Conservation (phyloP, 352 stramenopile species). For the Globisporangium orthogonon region DNA sequence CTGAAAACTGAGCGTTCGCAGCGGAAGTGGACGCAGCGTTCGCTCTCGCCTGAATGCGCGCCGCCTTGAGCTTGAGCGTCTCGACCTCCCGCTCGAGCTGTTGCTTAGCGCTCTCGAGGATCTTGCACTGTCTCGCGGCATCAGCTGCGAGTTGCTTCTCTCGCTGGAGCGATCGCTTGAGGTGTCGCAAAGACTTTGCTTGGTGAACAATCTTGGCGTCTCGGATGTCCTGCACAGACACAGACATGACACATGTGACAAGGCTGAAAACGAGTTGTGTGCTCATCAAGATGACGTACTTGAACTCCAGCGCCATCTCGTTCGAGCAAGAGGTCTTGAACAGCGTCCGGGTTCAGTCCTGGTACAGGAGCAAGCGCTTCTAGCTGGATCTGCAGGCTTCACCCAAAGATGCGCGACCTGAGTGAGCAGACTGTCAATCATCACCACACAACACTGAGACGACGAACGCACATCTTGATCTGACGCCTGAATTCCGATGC, state of each 20-base stretch:
- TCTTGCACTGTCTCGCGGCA: constrained; percentile 32
- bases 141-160: constrained; percentile 49
- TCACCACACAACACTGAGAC: neutral
- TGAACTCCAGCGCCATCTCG: constrained; percentile 46
- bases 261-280: neutral
- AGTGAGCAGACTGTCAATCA: neutral
- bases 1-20: neutral
- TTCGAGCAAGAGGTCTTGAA: constrained; percentile 61
- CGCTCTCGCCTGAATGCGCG: constrained; percentile 40
- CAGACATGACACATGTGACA: neutral
- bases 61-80: constrained; percentile 48
- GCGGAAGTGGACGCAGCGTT: constrained; percentile 17
- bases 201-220: constrained; percentile 78
- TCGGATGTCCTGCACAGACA: constrained; percentile 43
- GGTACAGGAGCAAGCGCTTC: constrained; percentile 61
- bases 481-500: constrained; percentile 45
- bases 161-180: constrained; percentile 51
- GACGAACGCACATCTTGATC: constrained; percentile 37
- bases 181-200: constrained; percentile 50
- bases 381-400: constrained; percentile 60
- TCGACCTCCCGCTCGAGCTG: constrained; percentile 55
- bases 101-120: constrained; percentile 21
- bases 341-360: constrained; percentile 36
- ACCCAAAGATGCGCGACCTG: neutral
- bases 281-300: constrained; percentile 16